Evolutionary conservation across 306 rosid species (phyloP).

Genomic region (Sophora flavescens): DNA sequence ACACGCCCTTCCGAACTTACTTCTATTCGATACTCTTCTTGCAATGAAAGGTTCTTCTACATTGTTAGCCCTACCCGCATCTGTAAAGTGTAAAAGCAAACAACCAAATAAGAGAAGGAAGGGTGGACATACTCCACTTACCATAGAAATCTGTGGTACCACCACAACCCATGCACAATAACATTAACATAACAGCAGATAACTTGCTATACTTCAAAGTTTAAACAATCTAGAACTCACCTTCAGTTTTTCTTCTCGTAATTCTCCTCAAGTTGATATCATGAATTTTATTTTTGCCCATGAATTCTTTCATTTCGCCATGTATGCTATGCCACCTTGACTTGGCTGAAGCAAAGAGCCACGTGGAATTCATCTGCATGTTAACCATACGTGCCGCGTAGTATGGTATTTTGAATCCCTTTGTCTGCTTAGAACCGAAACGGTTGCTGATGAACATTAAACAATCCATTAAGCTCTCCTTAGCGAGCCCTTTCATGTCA

Average conservation of each 20-base stretch:
- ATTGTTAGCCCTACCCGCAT: constrained; percentile 11
- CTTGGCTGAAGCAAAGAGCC: constrained; percentile 57
- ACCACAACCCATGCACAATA: background rate
- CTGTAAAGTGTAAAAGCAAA: constrained; percentile 14
- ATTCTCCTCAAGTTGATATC: constrained; percentile 36
- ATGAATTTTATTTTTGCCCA: constrained; percentile 37
- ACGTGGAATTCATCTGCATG: constrained; percentile 65
- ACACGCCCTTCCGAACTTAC: constrained; percentile 14
- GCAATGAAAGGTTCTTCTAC: constrained; percentile 24
- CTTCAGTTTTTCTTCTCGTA: constrained; percentile 34
- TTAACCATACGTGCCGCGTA: constrained; percentile 63
- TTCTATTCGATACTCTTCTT: constrained; percentile 21
- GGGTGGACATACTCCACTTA: background rate
- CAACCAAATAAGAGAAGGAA: background rate
- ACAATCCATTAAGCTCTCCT: constrained; percentile 76
- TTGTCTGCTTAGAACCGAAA: constrained; percentile 34
- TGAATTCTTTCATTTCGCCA: constrained; percentile 8
- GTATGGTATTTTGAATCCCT: constrained; percentile 54
- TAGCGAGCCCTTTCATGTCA: constrained; percentile 62
- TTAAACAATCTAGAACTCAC: constrained; percentile 9
- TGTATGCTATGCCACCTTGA: constrained; percentile 24
- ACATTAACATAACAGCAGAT: background rate
- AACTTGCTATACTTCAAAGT: background rate
- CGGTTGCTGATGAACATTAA: constrained; percentile 53
- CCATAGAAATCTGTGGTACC: background rate